Percentiles rank a stretch among this genome's conserved stretches.
phyloP scores from a whole-genome alignment of 176 grass and related monocot genomes.

The Oryza meridionalis region DNA sequence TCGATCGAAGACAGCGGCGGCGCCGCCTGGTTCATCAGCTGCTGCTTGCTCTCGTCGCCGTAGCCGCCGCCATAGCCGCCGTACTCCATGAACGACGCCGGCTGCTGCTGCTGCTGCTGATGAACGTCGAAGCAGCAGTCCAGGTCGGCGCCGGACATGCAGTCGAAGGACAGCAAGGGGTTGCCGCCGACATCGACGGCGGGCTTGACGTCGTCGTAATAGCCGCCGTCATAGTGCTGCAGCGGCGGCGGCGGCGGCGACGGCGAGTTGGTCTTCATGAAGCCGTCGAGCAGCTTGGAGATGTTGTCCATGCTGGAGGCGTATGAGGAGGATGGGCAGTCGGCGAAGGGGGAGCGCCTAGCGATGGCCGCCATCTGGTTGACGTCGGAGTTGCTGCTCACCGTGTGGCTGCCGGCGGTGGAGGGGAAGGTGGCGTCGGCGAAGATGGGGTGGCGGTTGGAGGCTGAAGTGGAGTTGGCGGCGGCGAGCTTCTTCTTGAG shows the following conservation, averaged over 20 bases:
- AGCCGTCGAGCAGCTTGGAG: slow-evolving; percentile 67
- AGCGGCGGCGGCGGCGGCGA: background rate
- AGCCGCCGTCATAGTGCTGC: slow-evolving; percentile 3
- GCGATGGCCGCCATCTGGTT: slow-evolving; percentile 18
- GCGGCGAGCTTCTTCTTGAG: slow-evolving; percentile 81
- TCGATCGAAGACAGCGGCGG: slow-evolving; percentile 65
- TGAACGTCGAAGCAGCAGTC: slow-evolving; percentile 28
- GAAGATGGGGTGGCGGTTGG: slow-evolving; percentile 27
- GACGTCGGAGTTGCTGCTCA: slow-evolving; percentile 4
- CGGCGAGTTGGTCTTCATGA: slow-evolving; percentile 55
- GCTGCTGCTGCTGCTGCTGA: slow-evolving; percentile 19
- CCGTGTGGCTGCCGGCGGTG: background rate
- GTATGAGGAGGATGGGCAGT: slow-evolving; percentile 49
- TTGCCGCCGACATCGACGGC: background rate
- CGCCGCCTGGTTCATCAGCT: background rate
- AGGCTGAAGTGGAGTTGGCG: background rate
- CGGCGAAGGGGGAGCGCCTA: slow-evolving; percentile 37
- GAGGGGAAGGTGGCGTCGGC: no score
- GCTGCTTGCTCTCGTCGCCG: slow-evolving; percentile 17
- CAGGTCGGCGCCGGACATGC: slow-evolving; percentile 14
- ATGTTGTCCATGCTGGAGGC: slow-evolving; percentile 90
- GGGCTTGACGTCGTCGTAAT: slow-evolving; percentile 38
- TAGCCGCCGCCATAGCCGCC: background rate
- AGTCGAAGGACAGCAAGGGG: slow-evolving; percentile 45
- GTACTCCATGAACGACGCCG: background rate